Conservation (phyloP, 805 yeast genomes). For the Cyberlindnera subsufficiens region DNA sequence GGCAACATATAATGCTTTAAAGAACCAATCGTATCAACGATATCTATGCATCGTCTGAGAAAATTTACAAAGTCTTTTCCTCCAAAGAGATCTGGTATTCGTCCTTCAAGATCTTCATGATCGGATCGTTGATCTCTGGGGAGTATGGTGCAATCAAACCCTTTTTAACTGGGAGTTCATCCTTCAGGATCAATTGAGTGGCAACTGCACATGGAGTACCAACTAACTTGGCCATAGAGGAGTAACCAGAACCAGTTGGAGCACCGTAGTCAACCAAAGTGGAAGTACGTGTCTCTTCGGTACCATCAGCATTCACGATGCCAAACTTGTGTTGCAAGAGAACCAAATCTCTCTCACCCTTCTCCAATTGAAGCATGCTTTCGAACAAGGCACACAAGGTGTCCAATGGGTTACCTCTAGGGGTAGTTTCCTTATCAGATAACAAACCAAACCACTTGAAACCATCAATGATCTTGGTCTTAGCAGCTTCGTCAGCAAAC, state of each 20-base stretch:
- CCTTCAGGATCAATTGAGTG: constrained; percentile 64
- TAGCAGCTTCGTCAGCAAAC: constrained; percentile 76
- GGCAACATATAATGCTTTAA: not conserved
- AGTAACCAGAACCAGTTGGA: constrained; percentile 76
- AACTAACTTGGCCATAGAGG: constrained; percentile 97
- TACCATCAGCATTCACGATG: constrained; percentile 93
- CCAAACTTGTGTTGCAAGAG: constrained; percentile 97
- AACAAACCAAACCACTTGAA: constrained; percentile 92
- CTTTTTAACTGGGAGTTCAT: constrained; percentile 69
- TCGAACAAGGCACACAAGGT: constrained; percentile 96
- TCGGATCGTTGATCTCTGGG: constrained; percentile 83
- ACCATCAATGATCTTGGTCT: constrained; percentile 82
- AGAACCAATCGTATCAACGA: not conserved
- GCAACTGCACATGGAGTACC: constrained; percentile 99
- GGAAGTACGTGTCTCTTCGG: constrained; percentile 86
- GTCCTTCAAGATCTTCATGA: constrained; percentile 87
- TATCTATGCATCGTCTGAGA: not conserved
- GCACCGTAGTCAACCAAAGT: constrained; percentile 93
- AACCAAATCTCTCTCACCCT: constrained; percentile 93
- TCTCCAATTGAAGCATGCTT: constrained; percentile 91
- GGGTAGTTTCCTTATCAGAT: constrained; percentile 67
- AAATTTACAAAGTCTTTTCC: constrained; percentile 60
- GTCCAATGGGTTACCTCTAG: constrained; percentile 93
- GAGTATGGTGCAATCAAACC: constrained; percentile 93
- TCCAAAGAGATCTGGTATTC: constrained; percentile 80